Evolutionary conservation across 2,329 filamentous ascomycete species (phyloP), one percentile per base, ranked within the genome.

Genomic region (Sporothrix sp.): DNA sequence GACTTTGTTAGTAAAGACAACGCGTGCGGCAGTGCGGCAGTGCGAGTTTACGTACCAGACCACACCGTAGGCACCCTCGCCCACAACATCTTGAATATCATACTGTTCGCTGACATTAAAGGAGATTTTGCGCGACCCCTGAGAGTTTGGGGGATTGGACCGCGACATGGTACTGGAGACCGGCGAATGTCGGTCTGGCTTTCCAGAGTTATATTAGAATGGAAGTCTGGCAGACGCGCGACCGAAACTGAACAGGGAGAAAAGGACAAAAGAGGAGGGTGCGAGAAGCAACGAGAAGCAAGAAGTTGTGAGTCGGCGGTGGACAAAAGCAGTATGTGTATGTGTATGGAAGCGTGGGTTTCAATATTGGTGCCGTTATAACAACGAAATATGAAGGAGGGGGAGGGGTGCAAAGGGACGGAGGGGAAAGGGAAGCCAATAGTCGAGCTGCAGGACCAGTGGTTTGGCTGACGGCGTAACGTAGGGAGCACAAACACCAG

Each of bases 71-170:
- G 93, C 93, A 64, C 93, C 93, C 71, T 98, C 93, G 60, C 93
- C 93, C 54, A 98, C 94, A 44, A 98, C 93, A 82, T 98, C 93
- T 68, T 97, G 91, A 59, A 98, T 98, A 65, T 98, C 93, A 67
- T 98, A 98, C 69, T 98, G 93, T 70, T 98, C 93, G 64, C 90
- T 96, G 57, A 98, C 93, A 65, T 98, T 98, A 82, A 98, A 98
- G 51, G 90, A 97, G 68, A 98, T 98, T 79, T 97, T 98, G 66
- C 93, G 80, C 61, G 82, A 84, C 61, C 78, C 78, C 62, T 75
- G 70, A 52, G 75, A 70, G 67, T 74, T 80, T 61, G 73, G 77
- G 58, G 75, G 67, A 62, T 73, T 70, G 53, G 76, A 63, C 62
- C 76, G 77, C 63, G 77, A 80, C 77, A 81, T 79, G 62, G 53